Base-by-base conservation (phyloP, 768 basidiomycete species). In the Amanita thiersii region DNA sequence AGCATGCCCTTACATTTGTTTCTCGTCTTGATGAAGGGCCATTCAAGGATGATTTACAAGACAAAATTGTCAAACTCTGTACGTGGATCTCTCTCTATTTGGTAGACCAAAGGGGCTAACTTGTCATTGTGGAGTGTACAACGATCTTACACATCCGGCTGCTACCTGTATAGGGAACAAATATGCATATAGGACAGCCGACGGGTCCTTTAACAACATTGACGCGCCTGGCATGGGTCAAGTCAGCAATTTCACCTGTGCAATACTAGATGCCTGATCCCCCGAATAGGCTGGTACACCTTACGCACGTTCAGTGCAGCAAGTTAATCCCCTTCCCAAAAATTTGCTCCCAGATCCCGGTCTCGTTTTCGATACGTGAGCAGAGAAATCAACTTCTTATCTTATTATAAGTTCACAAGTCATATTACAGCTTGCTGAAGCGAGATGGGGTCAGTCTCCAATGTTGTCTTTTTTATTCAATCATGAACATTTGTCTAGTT, bases 221-320 rank as follows among this genome's bases (percentile, higher is more conserved):
- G 66, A 70, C 40, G 55, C 66, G 26, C 87, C 88, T 2, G 66
- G 79, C 45, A 57, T 92, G 62, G 90, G 90, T 34, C 81, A 79
- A 62, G 69, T 68, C 45, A 9, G 24, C 35, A 19, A 11, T 29
- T 2, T 21, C 20, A 4, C 11, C 31, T 24, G 21, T 35, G 18
- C n/a, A 23, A 21, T 5, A 14, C n/a, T 29, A 43, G 18, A 20
- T 33, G 38, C 36, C 37, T 45, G 17, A 29, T 38, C 20, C 9
- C 34, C 2, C 37, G 10, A 47, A 23, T 39, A 70, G 64, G 85
- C 88, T 2, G 75, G 78, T 4, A 78, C 71, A 9, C 81, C 88
- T 0, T 91, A 91, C 55, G 72, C 86, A n/a, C 77, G 88, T 17
- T 88, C 82, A 34, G 89, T 90, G 17, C 82, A 86, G 49, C 80